Conservation (phyloP, 306 rosid species). For the Alnus glutinosa region DNA sequence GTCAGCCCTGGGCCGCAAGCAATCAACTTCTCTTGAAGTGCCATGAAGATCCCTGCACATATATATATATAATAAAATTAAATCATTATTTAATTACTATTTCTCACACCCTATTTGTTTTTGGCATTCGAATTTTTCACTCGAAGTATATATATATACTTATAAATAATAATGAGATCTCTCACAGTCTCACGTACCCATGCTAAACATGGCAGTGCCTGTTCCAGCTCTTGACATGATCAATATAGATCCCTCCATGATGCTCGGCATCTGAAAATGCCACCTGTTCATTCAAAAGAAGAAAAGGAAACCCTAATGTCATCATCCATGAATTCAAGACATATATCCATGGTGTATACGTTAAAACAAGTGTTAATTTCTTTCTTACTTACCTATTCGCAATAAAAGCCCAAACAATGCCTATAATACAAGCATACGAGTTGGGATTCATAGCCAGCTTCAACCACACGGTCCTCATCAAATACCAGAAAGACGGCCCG, state of each 20-base stretch:
- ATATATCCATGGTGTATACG: background rate
- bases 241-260: conserved; percentile 68
- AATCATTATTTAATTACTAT: no score
- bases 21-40: conserved; percentile 73
- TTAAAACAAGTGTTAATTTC: no score
- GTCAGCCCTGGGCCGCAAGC: conserved; percentile 68
- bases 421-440: conserved; percentile 74
- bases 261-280: conserved; percentile 73
- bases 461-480: conserved; percentile 72
- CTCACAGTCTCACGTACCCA: conserved; percentile 83
- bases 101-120: no score
- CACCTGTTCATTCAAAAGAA: conserved; percentile 43
- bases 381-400: conserved; percentile 53
- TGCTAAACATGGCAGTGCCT: conserved; percentile 95
- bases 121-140: no score
- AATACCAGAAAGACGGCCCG: conserved; percentile 44
- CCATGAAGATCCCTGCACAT: conserved; percentile 90
- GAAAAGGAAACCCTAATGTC: background rate
- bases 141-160: no score
- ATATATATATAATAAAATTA: no score
- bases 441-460: conserved; percentile 79
- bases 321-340: background rate
- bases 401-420: conserved; percentile 79
- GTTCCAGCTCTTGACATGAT: conserved; percentile 90
- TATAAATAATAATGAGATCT: background rate